Conservation (phyloP, 345 rosid genomes). For the Fremontodendron californicum region DNA sequence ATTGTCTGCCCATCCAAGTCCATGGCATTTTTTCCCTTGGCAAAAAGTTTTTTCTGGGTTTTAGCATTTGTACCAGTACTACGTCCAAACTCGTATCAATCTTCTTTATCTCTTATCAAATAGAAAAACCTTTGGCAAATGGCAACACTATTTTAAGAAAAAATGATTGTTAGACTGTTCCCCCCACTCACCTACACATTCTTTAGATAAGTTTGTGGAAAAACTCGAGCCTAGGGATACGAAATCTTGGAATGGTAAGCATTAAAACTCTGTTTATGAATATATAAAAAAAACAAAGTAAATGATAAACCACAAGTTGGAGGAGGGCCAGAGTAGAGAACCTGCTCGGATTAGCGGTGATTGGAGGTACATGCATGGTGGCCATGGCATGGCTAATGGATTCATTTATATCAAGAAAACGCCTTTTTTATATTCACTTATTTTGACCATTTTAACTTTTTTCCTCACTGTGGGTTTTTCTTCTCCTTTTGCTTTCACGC, state of each 20-base stretch:
- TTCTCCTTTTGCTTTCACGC: constrained; percentile 57
- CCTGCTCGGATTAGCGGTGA: neutral
- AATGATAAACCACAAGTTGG: constrained; percentile 9
- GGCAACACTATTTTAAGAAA: neutral
- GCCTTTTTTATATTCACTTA: neutral
- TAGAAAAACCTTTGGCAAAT: neutral
- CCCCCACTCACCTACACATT: neutral
- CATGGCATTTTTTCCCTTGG: constrained; percentile 17
- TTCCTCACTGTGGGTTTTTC: neutral
- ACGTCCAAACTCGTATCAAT: neutral
- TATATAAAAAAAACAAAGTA: neutral
- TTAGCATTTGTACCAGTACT: constrained; percentile 27
- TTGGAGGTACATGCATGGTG: constrained; percentile 9
- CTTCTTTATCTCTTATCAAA: too few species aligned
- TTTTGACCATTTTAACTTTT: neutral
- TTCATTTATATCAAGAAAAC: constrained; percentile 13
- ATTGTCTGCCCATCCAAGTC: constrained; percentile 23
- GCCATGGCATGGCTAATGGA: neutral
- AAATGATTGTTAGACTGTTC: constrained; percentile 16
- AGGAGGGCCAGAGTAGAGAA: neutral
- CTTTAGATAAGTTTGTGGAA: constrained; percentile 35
- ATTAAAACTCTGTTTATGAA: neutral
- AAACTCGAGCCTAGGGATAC: constrained; percentile 25
- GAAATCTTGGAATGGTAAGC: constrained; percentile 24
- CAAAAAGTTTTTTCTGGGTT: constrained; percentile 5